phyloP scores from a whole-genome alignment of 2,329 filamentous ascomycete species.

The Aureobasidium leucospermi region DNA sequence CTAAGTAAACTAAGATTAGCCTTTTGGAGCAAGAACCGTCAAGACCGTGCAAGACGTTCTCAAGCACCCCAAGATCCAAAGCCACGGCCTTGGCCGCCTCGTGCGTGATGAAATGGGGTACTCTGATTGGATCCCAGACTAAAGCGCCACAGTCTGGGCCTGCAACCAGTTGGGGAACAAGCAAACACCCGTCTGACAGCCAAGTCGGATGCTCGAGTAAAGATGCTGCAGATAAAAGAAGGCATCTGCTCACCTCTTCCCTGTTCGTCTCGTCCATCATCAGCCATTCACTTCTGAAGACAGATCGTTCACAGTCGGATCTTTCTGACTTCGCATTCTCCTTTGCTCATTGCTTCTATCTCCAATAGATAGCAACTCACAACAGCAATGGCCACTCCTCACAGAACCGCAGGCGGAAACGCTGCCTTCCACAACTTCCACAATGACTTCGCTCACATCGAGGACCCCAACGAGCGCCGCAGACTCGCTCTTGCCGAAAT shows the following conservation, averaged over 20 bases:
- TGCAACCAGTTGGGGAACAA: constrained; percentile 7
- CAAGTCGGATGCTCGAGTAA: constrained; percentile 6
- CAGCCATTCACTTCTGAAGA: constrained; percentile 12
- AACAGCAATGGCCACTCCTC: constrained; percentile 20
- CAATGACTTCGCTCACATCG: constrained; percentile 59
- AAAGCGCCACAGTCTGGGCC: constrained; percentile 11
- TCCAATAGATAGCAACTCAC: background rate
- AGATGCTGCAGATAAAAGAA: constrained; percentile 10
- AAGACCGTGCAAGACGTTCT: constrained; percentile 12
- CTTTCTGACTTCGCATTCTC: background rate
- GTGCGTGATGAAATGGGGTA: background rate
- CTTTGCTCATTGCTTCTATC: background rate
- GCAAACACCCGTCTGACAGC: constrained; percentile 11
- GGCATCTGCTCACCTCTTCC: constrained; percentile 3
- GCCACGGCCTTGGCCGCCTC: background rate
- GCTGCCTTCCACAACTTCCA: constrained; percentile 70
- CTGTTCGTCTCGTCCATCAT: constrained; percentile 7
- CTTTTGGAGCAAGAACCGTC: constrained; percentile 11
- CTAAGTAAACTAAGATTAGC: constrained; percentile 9
- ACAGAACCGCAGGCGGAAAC: constrained; percentile 55
- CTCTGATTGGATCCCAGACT: constrained; percentile 4
- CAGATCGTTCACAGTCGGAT: constrained; percentile 9
- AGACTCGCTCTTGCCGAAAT: constrained; percentile 74
- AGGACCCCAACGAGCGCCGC: constrained; percentile 70
- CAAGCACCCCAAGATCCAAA: constrained; percentile 12